Evolutionary conservation across 352 stramenopile species (phyloP), one percentile per base, ranked within the genome.

Genomic region (Plasmopara viticola): DNA sequence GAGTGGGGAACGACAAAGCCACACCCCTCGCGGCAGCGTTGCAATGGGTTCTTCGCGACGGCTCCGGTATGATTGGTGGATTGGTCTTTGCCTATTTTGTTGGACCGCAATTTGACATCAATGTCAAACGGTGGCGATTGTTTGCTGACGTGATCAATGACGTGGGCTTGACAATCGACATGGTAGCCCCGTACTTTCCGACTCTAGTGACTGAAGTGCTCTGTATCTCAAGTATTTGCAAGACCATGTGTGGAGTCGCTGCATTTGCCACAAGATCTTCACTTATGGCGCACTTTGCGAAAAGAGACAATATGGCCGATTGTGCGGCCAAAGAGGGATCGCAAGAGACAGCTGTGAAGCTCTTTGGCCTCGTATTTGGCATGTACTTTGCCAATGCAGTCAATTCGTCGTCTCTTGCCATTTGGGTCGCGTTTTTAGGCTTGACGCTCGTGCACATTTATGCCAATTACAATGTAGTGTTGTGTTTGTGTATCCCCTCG

Each of bases 61-160:
- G 80, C 33, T 88, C 77, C 18, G 80, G 80, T 14, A 90, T 90
- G 80, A 81, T 98, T 46, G 91, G 87, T 9, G 93, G 91, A 9
- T 75, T 98, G 20, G 69, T 93, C 2, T 98, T 98, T 72, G 89
- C 89, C n/a, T 98, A 97, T 66, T 42, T 83, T 6, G 86, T 87
- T 9, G 85, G 76, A 0, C 72, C 77, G 0, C 83, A 95, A 39
- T 98, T 98, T 55, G 94, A 98, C 74, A 65, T 86, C 13, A 90
- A 98, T 68, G 92, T 98, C 40, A 98, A 98, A 74, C 84, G 96
- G 68, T 98, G 95, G 84, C 74, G 95, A 28, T 74, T 98, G 0
- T 97, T 98, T 64, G 95, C 95, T 10, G 95, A 98, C 77, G 78
- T 98, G 28, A 93, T 97, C 46, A 98, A 98, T 66, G 93, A 98